A percentile compares a stretch with the other conserved stretches of the same genome.
Conservation (phyloP, 495 filamentous ascomycete species). For the Hypomontagnella monticulosa region DNA sequence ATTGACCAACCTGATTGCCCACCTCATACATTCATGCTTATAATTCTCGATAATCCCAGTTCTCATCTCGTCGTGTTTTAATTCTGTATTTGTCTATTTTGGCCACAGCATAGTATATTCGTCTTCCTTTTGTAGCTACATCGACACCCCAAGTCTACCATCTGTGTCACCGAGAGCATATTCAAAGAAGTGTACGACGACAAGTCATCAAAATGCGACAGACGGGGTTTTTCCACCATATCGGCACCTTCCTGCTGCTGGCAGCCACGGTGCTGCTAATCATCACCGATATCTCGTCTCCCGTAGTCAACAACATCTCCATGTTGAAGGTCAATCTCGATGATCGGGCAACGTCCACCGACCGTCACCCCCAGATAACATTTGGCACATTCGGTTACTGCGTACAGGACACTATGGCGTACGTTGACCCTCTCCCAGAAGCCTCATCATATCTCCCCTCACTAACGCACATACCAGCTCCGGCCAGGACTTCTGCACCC, state of each 20-base stretch:
- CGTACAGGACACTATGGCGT: conserved; percentile 48
- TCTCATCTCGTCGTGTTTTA: neutral
- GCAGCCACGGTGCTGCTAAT: conserved; percentile 63
- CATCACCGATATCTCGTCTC: conserved; percentile 66
- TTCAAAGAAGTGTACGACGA: conserved; percentile 1
- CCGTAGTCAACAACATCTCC: conserved; percentile 62
- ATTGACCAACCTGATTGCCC: conserved; percentile 19
- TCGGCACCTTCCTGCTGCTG: conserved; percentile 69
- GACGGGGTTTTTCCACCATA: conserved; percentile 64
- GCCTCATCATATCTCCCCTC: neutral
- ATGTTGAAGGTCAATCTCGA: conserved; percentile 61
- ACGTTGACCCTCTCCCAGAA: conserved; percentile 21
- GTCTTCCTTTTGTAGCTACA: conserved; percentile 12
- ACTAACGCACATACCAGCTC: conserved; percentile 38
- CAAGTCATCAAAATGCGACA: conserved; percentile 49
- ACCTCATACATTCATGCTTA: conserved; percentile 15
- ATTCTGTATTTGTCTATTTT: conserved; percentile 6
- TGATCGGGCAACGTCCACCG: conserved; percentile 16
- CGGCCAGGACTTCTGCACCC: conserved; percentile 56
- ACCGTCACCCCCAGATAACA: conserved; percentile 48
- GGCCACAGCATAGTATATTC: neutral
- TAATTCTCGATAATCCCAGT: conserved; percentile 23
- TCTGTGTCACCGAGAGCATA: neutral
- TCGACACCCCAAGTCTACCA: neutral
- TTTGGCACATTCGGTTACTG: conserved; percentile 71